Base-by-base conservation (phyloP, 305 asterid species). In the Solanum hybrid region DNA sequence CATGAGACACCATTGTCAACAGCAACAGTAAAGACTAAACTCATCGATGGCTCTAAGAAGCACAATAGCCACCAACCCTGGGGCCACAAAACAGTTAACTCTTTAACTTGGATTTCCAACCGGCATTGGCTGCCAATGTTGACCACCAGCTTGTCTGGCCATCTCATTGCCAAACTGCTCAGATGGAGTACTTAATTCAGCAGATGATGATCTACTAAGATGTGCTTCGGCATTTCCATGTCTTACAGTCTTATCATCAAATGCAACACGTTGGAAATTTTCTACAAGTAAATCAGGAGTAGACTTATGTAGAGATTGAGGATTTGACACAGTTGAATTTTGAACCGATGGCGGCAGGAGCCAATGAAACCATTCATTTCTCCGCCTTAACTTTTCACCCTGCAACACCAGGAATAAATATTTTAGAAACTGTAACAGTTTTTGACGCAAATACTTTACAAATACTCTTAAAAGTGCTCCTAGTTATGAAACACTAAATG, bases 361-460 rank as follows among this genome's bases (percentile, higher is more conserved):
- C 91, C 91, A 90, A 20, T 38, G 36, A 20, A 6, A 5, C 88
- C 91, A 90, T 66, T 90, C 91, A 87, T 90, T 87, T 72, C 90
- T 77, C 37, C 38, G 35, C 91, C 91, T 79, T 22, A 90, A 6
- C 32, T 79, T 90, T 22, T 87, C 89, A 17, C 88, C 90, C 91
- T 90, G 84, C 73, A 66, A 86, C 35, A 42, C n/a, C 12, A 85
- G 46, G 27, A 42, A 42, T 22, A 81, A 40, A 81, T 26, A 16
- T 27, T 10, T 27, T 51, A 17, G 13, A 84, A 51, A 27, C 73
- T 26, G 4, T 29, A 29, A 51, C 29, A 84, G 42, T 42, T 42
- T 16, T 7, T 6, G 86, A 81, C 26, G 69, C 69, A 46, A 46
- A 16, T 27, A 26, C 87, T 82, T 9, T 82, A 40, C 72, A 16